Conservation (phyloP, 73 alveolate species). For the Blepharisma japonicum region DNA sequence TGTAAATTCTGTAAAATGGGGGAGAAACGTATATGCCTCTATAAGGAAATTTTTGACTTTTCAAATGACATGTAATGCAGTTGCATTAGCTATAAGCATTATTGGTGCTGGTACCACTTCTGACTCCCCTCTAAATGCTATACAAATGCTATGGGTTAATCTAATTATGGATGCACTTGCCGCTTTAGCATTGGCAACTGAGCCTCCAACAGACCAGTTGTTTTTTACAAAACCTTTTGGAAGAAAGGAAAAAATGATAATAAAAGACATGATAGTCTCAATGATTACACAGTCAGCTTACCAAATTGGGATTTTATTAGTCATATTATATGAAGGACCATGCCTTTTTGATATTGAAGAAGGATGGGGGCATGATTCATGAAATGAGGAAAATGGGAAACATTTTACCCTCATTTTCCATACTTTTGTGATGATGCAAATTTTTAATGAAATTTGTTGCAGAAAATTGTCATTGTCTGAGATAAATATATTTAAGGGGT, state of each 20-base stretch:
- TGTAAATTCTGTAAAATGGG: constrained; percentile 93
- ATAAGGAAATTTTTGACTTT: constrained; percentile 87
- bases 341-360: constrained; percentile 28
- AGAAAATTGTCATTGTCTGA: constrained; percentile 48
- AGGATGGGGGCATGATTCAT: constrained; percentile 40
- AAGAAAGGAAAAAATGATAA: constrained; percentile 85
- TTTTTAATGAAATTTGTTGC: constrained; percentile 69
- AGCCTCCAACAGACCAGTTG: constrained; percentile 85
- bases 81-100: constrained; percentile 83
- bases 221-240: constrained; percentile 74
- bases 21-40: constrained; percentile 92
- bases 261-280: constrained; percentile 87
- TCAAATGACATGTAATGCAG: constrained; percentile 84
- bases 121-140: constrained; percentile 81
- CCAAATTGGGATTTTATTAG: constrained; percentile 67
- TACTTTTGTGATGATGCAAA: constrained; percentile 63
- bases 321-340: constrained; percentile 53
- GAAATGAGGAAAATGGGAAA: constrained; percentile 49
- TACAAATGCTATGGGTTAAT: constrained; percentile 85
- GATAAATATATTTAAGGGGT: not conserved
- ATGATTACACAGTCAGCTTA: constrained; percentile 70
- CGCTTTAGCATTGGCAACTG: constrained; percentile 94
- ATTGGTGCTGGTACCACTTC: constrained; percentile 80
- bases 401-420: constrained; percentile 73
- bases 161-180: constrained; percentile 94